These are phyloP conservation scores for Phyllosticta paracitricarpa DNA, from an alignment of 2,329 filamentous ascomycete genomes.

Conservation along the genomic window DNA sequence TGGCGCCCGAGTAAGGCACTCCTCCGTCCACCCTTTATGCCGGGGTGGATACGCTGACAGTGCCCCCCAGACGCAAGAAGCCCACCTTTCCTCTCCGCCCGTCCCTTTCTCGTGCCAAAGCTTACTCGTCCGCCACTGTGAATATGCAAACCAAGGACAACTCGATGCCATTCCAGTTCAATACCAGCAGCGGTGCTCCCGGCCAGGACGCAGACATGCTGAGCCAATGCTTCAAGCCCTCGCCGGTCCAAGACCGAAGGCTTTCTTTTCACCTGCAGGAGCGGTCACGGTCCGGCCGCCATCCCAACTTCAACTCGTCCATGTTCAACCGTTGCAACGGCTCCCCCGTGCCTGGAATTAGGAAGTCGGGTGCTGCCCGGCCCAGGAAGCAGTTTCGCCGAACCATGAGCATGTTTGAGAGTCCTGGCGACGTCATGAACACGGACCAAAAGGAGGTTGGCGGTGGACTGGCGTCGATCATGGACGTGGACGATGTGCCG, in stretches of 20 bases:
- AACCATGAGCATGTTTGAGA: conserved; percentile 96
- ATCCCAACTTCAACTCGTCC: conserved; percentile 6
- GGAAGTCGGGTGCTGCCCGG: conserved; percentile 55
- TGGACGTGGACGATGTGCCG: conserved; percentile 71
- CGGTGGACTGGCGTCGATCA: conserved; percentile 59
- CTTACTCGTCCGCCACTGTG: conserved; percentile 57
- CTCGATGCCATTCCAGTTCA: conserved; percentile 64
- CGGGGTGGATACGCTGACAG: not conserved
- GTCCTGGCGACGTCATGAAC: conserved; percentile 78
- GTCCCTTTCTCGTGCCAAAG: conserved; percentile 64
- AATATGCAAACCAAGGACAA: conserved; percentile 51
- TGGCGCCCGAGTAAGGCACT: conserved; percentile 27
- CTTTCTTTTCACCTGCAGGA: conserved; percentile 20
- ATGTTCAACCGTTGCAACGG: conserved; percentile 53
- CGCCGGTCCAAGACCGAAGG: conserved; percentile 62
- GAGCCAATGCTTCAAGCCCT: conserved; percentile 71
- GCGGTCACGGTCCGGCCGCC: not conserved
- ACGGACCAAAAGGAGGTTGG: conserved; percentile 46
- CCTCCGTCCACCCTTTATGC: not conserved
- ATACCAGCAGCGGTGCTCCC: conserved; percentile 38
- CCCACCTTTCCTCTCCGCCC: conserved; percentile 53
- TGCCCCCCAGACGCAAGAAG: conserved; percentile 7
- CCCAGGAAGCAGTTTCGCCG: conserved; percentile 79
- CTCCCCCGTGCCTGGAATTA: conserved; percentile 59
- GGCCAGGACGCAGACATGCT: conserved; percentile 43